Base-by-base conservation (phyloP, 2,329 filamentous ascomycete species). In the Cryphonectria carpinicola region DNA sequence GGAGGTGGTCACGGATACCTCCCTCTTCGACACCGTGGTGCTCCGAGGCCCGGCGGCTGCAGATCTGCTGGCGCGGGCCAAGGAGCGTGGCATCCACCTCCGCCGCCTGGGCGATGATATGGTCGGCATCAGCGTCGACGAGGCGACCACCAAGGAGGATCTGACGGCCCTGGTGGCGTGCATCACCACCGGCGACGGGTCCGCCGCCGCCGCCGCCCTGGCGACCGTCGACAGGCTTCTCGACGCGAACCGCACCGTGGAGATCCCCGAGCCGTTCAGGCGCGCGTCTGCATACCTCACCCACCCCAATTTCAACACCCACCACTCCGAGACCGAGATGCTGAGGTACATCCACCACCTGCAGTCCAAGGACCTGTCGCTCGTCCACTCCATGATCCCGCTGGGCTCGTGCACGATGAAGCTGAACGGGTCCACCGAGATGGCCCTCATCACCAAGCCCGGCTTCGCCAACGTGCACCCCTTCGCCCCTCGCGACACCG, bases 351-450 rank as follows among this genome's bases (percentile, higher is more conserved):
- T 98, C 76, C 87, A 95, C 79, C 93, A 97, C 79, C 86, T 98
- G 6, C 92, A 97, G 80, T 97, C 94, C 66, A 98, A 97, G 84
- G 95, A 98, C 79, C 84, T 98, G 19, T 98, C 95, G 1, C 86
- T 98, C 6, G 93, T 95, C 2, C 95, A 98, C 83, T 98, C 95
- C 22, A 98, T 98, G 95, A 98, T 98, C 72, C 94, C 95, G 2
- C 88, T 98, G 1, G 95, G 95, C 28, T 98, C 95, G 1, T 98
- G 95, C 85, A 98, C 95, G 19, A 98, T 98, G 95, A 98, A 98
- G 86, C 89, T 98, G 67, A 98, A 98, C 80, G 93, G 92, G 58
- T 96, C 95, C 3, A 93, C 93, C 0, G 94, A 98, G 83, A 98
- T 98, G 95, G 88, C 93, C 22, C 92, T 95, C 10, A 87, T 98